These are phyloP conservation scores for Actinomortierella wolfii DNA, from an alignment of 371 early-diverging fungal species.

Conservation along the genomic window DNA sequence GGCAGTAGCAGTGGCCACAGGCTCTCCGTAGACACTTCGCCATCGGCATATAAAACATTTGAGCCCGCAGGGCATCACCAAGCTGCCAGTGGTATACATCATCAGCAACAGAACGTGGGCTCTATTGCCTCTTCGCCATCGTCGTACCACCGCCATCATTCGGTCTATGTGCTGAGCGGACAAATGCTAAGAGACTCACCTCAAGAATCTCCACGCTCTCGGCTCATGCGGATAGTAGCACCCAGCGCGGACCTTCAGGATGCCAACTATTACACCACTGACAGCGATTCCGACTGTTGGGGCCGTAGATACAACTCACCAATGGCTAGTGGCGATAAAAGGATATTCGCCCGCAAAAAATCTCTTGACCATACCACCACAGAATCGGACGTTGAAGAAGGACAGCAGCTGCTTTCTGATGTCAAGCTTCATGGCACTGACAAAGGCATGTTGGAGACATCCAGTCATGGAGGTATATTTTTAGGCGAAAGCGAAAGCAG, in stretches of 20 bases:
- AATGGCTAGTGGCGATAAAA: too few relatives aligned
- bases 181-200: conserved; percentile 44
- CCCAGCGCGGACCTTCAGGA: conserved; percentile 19
- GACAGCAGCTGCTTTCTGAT: conserved; percentile 3
- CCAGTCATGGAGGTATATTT: too few relatives aligned
- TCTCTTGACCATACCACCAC: conserved; percentile 25
- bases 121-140: conserved; percentile 44
- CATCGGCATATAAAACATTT: too few relatives aligned
- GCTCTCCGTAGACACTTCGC: too few relatives aligned
- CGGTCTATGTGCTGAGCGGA: conserved; percentile 41
- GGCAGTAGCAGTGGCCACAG: too few relatives aligned
- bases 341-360: conserved; percentile 14
- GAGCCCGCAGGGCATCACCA: too few relatives aligned
- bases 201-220: conserved; percentile 40
- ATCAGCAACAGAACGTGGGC: too few relatives aligned
- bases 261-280: conserved; percentile 29
- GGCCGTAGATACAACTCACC: conserved; percentile 3
- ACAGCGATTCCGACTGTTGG: conserved; percentile 41
- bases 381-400: conserved; percentile 42
- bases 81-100: too few relatives aligned
- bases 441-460: too few relatives aligned
- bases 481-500: too few relatives aligned
- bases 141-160: conserved; percentile 43
- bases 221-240: conserved; percentile 29
- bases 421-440: too few relatives aligned